phyloP scores from a whole-genome alignment of 805 yeast species.

The Sugiyamaella chiloensis region DNA sequence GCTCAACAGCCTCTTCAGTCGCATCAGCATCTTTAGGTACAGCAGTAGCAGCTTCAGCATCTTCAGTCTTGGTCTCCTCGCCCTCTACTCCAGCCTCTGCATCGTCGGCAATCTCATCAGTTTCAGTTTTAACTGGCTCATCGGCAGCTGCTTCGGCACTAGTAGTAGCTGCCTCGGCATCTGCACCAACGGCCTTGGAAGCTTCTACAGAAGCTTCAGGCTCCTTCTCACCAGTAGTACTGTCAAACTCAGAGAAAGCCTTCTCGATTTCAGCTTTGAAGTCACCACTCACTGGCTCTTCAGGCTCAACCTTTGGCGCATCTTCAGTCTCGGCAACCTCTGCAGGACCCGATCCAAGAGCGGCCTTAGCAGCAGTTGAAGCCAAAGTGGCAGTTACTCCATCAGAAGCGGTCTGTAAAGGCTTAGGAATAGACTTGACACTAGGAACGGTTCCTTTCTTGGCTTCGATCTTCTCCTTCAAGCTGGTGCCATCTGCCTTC shows the following conservation, averaged over 20 bases:
- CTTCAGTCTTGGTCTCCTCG: slow-evolving; percentile 7
- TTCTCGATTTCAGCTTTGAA: slow-evolving; percentile 10
- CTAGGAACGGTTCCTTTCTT: slow-evolving; percentile 10
- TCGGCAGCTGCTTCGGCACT: slow-evolving; percentile 11
- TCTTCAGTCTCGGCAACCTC: slow-evolving; percentile 4
- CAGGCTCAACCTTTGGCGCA: slow-evolving; percentile 1
- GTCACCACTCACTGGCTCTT: slow-evolving; percentile 6
- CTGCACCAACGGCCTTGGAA: slow-evolving; percentile 11
- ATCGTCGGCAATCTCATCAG: slow-evolving; percentile 11
- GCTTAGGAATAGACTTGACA: slow-evolving; percentile 11
- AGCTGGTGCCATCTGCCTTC: slow-evolving; percentile 10
- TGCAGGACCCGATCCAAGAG: slow-evolving; percentile 5
- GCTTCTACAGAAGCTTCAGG: slow-evolving; percentile 17
- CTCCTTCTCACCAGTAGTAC: neutral
- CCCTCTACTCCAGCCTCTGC: slow-evolving; percentile 8
- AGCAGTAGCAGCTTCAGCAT: slow-evolving; percentile 13
- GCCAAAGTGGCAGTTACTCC: slow-evolving; percentile 12
- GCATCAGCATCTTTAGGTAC: slow-evolving; percentile 18
- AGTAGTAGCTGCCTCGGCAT: slow-evolving; percentile 1
- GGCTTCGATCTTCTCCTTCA: slow-evolving; percentile 16
- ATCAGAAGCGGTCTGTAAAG: slow-evolving; percentile 18
- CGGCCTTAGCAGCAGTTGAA: slow-evolving; percentile 15
- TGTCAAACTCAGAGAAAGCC: slow-evolving; percentile 13
- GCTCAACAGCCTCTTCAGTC: slow-evolving; percentile 20
- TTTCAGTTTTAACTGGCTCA: slow-evolving; percentile 8